A percentile compares a stretch with the other conserved stretches of the same genome.
Evolutionary conservation across 352 stramenopile genomes (phyloP).

Genomic region (Pythium aristosporum): DNA sequence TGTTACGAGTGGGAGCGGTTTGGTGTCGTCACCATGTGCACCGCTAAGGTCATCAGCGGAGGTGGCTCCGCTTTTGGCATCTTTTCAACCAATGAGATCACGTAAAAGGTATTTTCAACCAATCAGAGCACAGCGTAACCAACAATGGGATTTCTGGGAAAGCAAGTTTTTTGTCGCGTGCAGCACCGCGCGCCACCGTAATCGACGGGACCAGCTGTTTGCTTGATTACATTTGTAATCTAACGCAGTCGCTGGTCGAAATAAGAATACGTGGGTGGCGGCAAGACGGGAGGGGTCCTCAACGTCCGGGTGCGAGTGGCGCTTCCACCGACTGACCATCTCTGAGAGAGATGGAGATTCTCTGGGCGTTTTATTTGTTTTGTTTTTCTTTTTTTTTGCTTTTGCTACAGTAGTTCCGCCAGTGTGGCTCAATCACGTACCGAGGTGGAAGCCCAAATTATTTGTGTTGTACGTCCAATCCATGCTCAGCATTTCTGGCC

Average conservation of each 20-base stretch:
- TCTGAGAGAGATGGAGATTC: not conserved
- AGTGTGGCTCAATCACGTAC: too few relatives aligned
- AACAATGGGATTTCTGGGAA: not conserved
- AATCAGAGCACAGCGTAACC: not conserved
- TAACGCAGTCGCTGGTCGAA: not conserved
- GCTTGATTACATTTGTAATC: not conserved
- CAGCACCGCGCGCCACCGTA: not conserved
- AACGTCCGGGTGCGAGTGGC: not conserved
- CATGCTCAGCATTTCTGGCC: too few relatives aligned
- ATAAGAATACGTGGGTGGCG: slow-evolving; percentile 1
- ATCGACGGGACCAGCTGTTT: slow-evolving; percentile 3
- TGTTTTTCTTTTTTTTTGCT: too few relatives aligned
- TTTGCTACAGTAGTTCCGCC: too few relatives aligned
- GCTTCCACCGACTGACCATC: not conserved
- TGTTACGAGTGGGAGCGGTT: slow-evolving; percentile 17
- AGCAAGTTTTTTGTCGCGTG: slow-evolving; percentile 10
- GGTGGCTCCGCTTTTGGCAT: not conserved
- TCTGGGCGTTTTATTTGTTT: too few relatives aligned
- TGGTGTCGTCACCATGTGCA: slow-evolving; percentile 32
- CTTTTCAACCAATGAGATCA: slow-evolving; percentile 11
- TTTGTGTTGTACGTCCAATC: too few relatives aligned
- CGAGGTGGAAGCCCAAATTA: too few relatives aligned
- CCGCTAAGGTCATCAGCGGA: slow-evolving; percentile 24
- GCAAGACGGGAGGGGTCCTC: not conserved
- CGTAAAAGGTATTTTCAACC: not conserved